Conservation (phyloP, 2,329 filamentous ascomycete genomes). For the Cladophialophora bantiana region DNA sequence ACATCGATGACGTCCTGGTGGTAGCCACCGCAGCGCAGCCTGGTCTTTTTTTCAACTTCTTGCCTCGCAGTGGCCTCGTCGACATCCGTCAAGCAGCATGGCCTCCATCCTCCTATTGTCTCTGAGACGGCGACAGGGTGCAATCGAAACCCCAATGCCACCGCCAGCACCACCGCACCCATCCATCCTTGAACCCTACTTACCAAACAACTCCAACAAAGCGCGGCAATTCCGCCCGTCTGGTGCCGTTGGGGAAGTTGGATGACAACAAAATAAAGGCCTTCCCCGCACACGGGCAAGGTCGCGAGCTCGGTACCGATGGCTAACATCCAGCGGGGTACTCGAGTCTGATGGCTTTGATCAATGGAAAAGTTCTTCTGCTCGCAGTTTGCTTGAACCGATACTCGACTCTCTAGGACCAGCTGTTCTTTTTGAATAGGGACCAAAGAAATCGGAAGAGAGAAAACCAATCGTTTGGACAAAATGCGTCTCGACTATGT, state of each 20-base stretch:
- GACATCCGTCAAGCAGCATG: neutral
- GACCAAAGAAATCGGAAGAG: neutral
- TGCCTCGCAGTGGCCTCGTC: neutral
- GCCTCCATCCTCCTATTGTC: neutral
- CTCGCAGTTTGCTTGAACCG: neutral
- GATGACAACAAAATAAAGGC: neutral
- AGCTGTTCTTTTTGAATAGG: neutral
- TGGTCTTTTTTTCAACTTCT: neutral
- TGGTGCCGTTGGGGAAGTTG: slow-evolving; percentile 11
- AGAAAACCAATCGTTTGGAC: slow-evolving; percentile 9
- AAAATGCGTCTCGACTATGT: slow-evolving; percentile 64
- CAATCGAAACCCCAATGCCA: neutral
- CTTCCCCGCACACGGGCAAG: slow-evolving; percentile 12
- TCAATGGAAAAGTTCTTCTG: neutral
- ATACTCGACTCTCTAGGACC: neutral
- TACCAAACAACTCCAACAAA: neutral
- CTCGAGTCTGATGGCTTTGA: slow-evolving; percentile 3
- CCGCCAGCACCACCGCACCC: neutral
- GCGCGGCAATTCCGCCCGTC: neutral
- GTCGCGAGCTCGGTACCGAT: slow-evolving; percentile 9
- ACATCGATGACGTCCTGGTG: neutral
- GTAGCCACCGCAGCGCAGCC: neutral
- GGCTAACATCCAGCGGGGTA: neutral
- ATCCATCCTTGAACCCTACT: neutral
- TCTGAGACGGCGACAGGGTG: neutral